Conservation (phyloP, 306 rosid genomes). For the Ziziphus jujuba region DNA sequence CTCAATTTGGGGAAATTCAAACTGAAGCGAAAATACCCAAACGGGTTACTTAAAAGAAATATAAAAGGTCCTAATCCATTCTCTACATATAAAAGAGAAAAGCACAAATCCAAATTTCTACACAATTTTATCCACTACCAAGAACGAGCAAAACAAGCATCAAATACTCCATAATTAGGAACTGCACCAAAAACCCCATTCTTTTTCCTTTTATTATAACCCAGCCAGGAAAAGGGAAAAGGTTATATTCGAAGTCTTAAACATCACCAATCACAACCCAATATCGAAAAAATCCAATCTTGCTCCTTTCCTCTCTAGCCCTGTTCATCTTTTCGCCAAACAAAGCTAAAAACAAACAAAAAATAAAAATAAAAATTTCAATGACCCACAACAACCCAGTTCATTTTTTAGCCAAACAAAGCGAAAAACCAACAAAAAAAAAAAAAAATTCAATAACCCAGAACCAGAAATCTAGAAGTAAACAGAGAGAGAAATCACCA, state of each 20-base stretch:
- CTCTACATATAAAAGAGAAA: no score
- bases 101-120: no score
- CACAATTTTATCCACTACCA: background rate
- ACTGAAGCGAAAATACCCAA: background rate
- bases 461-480: background rate
- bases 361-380: background rate
- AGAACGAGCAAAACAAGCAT: background rate
- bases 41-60: background rate
- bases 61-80: background rate
- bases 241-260: background rate
- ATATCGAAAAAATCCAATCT: background rate
- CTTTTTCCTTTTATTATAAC: background rate
- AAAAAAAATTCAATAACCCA: background rate
- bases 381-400: no score
- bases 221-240: background rate
- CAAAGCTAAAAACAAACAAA: background rate
- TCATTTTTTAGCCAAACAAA: no score
- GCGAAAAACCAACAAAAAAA: background rate
- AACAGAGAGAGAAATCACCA: constrained; percentile 40
- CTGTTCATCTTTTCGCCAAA: no score
- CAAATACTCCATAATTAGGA: background rate
- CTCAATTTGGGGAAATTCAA: background rate
- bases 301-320: no score
- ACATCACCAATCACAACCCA: background rate
- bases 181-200: background rate